A percentile compares a stretch with the other conserved stretches of the same genome.
Evolutionary conservation across 2,329 filamentous ascomycete species (phyloP).

Genomic region (Paraphaeosphaeria sporulosa): DNA sequence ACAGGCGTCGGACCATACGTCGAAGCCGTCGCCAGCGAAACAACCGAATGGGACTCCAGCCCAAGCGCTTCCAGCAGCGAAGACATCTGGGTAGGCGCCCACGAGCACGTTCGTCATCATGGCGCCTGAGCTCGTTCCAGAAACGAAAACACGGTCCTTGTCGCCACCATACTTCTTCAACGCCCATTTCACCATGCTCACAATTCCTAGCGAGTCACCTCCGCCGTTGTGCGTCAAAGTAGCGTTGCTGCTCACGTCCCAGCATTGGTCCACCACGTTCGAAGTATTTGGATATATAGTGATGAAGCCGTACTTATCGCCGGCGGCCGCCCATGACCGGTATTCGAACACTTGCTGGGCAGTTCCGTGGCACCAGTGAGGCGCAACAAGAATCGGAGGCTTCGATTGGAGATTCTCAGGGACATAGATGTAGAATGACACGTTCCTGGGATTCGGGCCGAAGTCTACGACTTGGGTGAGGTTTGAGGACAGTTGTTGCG

Average conservation of each 20-base stretch:
- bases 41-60: conserved; percentile 48
- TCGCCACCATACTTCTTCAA: conserved; percentile 40
- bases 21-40: conserved; percentile 41
- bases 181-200: conserved; percentile 41
- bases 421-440: conserved; percentile 44
- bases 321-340: conserved; percentile 38
- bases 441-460: conserved; percentile 44
- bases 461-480: conserved; percentile 40
- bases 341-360: conserved; percentile 39
- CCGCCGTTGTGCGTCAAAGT: conserved; percentile 44
- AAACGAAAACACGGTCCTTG: conserved; percentile 41
- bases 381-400: conserved; percentile 41
- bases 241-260: conserved; percentile 44
- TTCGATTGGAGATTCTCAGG: conserved; percentile 37
- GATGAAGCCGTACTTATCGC: conserved; percentile 45
- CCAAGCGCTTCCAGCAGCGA: conserved; percentile 44
- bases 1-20: conserved; percentile 41
- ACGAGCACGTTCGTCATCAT: conserved; percentile 48
- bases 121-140: conserved; percentile 44
- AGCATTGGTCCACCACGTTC: conserved; percentile 42
- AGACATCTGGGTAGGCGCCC: conserved; percentile 45
- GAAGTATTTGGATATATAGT: conserved; percentile 43
- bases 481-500: conserved; percentile 34
- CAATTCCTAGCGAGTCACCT: conserved; percentile 44
- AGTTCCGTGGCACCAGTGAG: conserved; percentile 45